Evolutionary conservation across 352 stramenopile species (phyloP), one percentile per base, ranked within the genome.

Genomic region (Pythium dissotocum): DNA sequence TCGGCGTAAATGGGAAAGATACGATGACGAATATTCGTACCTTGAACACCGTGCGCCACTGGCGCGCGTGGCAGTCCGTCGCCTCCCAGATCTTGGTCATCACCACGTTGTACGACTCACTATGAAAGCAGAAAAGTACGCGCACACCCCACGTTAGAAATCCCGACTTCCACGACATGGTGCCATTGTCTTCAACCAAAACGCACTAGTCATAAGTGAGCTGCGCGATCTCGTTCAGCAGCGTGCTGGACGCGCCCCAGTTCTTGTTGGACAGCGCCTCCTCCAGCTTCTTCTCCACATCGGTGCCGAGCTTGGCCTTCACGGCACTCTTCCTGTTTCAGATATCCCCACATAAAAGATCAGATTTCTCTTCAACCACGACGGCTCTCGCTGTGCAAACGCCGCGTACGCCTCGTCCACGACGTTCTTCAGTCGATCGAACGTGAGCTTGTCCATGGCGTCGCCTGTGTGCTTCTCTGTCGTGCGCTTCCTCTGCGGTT

Each of bases 181-280:
- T 12, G 36, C 14, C 36, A 51, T 16, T 26, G 6, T 12, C 63
- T 38, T 53, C 32, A 48, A 21, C 32, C 51, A 4, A 5, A 6
- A 65, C 83, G 63, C 77, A 95, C 88, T 93, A 96, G 77, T 99
- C 96, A 76, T 98, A 99, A 12, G 97, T 99, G 75, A 99, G 95
- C 67, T 97, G 87, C 58, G 97, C 89, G 71, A 99, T 98, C 72
- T 99, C 95, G 79, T 99, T 99, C 76, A 99, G 87, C 21, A 98
- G 75, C 59, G 97, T 99, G 74, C 91, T 98, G 33, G 97, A 99
- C 12, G 97, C 92, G 32, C 98, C 98, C 97, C 97, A 99, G 78
- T 99, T 99, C 85, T 99, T 99, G 76, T 99, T 99, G 24, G 97
- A 99, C 32, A 99, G 85, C 30, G 97, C 97, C 72, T 99, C 87